Percentiles rank a stretch among this genome's conserved stretches.
Conservation (phyloP, 192 early-diverging fungal species). For the Phycomyces blakesleeanus region DNA sequence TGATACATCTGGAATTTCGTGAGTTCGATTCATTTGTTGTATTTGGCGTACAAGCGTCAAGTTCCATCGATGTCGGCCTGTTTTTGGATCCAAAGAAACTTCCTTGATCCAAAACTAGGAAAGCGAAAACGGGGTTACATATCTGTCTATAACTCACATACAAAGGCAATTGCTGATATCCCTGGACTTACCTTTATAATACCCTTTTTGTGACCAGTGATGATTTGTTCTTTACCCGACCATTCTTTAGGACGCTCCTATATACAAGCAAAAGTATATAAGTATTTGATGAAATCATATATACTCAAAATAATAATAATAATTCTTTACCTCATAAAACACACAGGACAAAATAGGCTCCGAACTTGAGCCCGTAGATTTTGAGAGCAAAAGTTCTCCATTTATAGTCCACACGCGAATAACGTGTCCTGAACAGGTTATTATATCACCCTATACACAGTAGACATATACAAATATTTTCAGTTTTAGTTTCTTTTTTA, state of each 20-base stretch:
- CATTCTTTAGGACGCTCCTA: conserved; percentile 42
- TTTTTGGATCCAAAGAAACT: conserved; percentile 15
- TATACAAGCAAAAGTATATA: too few species aligned
- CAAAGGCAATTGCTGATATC: conserved; percentile 1
- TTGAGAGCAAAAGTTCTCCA: conserved; percentile 56
- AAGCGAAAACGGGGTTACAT: not conserved
- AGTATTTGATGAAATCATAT: not conserved
- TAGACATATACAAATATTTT: not conserved
- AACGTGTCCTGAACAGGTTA: conserved; percentile 53
- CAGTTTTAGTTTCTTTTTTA: too few species aligned
- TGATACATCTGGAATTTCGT: conserved; percentile 21
- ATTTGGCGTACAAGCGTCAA: conserved; percentile 35
- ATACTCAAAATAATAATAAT: not conserved
- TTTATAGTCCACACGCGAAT: conserved; percentile 62
- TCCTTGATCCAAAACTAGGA: conserved; percentile 28
- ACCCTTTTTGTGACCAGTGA: conserved; percentile 58
- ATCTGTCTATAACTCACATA: too few species aligned
- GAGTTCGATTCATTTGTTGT: conserved; percentile 36
- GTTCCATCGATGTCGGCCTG: conserved; percentile 31
- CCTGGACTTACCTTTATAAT: conserved; percentile 44
- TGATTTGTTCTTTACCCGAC: conserved; percentile 42
- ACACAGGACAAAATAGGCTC: conserved; percentile 52
- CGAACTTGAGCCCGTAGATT: conserved; percentile 41
- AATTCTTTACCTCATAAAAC: conserved; percentile 44
- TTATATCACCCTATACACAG: conserved; percentile 52